phyloP scores from a whole-genome alignment of 2,329 filamentous ascomycete species.

The Trichoderma aggressivum region DNA sequence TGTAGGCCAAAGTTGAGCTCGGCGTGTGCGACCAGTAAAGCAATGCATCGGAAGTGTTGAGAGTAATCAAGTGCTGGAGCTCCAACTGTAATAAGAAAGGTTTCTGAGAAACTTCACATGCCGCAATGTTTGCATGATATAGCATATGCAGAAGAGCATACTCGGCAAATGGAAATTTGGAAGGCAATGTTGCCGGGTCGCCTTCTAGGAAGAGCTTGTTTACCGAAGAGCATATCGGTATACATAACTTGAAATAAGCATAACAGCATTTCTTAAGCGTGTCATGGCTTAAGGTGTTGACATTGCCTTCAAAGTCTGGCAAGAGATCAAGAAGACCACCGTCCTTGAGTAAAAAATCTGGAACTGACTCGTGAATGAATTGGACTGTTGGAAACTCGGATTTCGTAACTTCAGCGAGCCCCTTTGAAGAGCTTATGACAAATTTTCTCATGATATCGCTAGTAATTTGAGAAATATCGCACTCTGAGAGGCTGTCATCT shows the following conservation, averaged over 20 bases:
- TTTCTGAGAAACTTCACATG: background rate
- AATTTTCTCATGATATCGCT: conserved; percentile 21
- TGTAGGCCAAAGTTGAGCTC: too few species aligned
- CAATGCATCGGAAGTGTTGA: background rate
- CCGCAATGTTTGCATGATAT: conserved; percentile 7
- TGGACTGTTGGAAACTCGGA: conserved; percentile 22
- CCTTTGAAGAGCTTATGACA: conserved; percentile 42
- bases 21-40: too few species aligned
- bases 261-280: conserved; percentile 5
- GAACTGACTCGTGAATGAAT: conserved; percentile 49
- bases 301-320: background rate
- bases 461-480: too few species aligned
- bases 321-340: conserved; percentile 26
- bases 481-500: too few species aligned
- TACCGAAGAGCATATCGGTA: background rate
- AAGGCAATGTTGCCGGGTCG: background rate
- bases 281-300: background rate
- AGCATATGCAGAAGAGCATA: conserved; percentile 3
- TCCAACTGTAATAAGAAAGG: background rate
- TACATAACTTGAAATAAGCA: background rate
- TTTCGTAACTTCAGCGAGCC: conserved; percentile 40
- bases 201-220: background rate
- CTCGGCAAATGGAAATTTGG: background rate
- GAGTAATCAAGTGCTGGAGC: background rate
- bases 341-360: conserved; percentile 43